These are phyloP conservation scores for Eucommia ulmoides DNA, from an alignment of 257 asterid species.

Conservation along the genomic window DNA sequence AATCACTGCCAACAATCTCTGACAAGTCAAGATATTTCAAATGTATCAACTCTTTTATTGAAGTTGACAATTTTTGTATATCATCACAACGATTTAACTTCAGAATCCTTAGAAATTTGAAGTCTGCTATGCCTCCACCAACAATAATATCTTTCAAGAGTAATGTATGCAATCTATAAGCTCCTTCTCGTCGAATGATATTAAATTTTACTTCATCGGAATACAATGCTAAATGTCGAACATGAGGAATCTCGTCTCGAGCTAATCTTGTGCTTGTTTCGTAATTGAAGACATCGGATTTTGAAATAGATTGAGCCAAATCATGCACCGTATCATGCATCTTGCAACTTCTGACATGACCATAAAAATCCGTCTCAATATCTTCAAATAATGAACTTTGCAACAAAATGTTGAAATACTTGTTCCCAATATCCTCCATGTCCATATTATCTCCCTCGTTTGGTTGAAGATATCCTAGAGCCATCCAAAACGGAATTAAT, in stretches of 20 bases:
- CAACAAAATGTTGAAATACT: constrained; percentile 1
- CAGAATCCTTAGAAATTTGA: not conserved
- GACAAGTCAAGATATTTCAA: not conserved
- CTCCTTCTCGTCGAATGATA: not conserved
- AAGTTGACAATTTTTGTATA: not conserved
- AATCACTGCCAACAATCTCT: not conserved
- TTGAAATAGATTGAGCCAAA: no score
- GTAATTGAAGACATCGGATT: not conserved
- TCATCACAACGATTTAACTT: not conserved
- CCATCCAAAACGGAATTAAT: constrained; percentile 11
- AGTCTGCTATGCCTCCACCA: not conserved
- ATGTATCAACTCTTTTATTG: not conserved
- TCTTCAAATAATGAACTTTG: constrained; percentile 3
- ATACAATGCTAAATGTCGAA: not conserved
- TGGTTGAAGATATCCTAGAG: constrained; percentile 7
- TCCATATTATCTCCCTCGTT: not conserved
- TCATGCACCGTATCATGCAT: constrained; percentile 7
- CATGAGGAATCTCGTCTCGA: not conserved
- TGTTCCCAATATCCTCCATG: constrained; percentile 8
- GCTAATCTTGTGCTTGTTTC: no score
- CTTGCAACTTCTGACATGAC: not conserved
- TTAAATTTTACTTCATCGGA: not conserved
- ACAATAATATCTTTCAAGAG: not conserved
- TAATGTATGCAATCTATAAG: not conserved
- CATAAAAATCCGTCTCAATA: not conserved